These are phyloP conservation scores for Hypoxylon intermedium DNA, from an alignment of 495 filamentous ascomycete genomes.

Conservation along the genomic window DNA sequence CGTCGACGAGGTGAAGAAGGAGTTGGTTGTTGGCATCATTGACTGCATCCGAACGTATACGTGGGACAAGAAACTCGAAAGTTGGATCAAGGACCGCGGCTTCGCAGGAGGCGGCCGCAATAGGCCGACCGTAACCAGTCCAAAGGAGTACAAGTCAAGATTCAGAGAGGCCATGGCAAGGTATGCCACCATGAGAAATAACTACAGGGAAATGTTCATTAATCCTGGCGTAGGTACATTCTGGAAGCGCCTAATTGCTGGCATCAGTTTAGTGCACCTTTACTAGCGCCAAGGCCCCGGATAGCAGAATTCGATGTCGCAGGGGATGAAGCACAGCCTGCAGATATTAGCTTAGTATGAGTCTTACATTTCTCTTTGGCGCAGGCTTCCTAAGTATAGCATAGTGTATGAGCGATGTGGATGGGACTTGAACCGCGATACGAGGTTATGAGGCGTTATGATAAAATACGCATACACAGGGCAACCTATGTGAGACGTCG, in stretches of 20 bases:
- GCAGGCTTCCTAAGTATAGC: background rate
- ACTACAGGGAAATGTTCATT: background rate
- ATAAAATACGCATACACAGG: slow-evolving; percentile 8
- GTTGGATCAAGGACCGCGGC: slow-evolving; percentile 96
- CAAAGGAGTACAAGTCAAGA: slow-evolving; percentile 94
- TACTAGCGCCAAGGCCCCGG: slow-evolving; percentile 23
- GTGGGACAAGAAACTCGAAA: slow-evolving; percentile 99
- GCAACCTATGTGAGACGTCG: slow-evolving; percentile 21
- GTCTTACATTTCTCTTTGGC: background rate
- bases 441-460: slow-evolving; percentile 26
- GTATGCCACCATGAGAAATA: slow-evolving; percentile 65
- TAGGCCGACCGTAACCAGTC: slow-evolving; percentile 92
- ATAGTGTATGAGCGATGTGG: slow-evolving; percentile 20
- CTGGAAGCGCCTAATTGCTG: slow-evolving; percentile 59
- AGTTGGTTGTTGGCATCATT: slow-evolving; percentile 96
- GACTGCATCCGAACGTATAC: slow-evolving; percentile 99
- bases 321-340: slow-evolving; percentile 10
- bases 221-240: slow-evolving; percentile 50
- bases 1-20: slow-evolving; percentile 85
- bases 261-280: slow-evolving; percentile 49
- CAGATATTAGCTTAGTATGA: slow-evolving; percentile 12
- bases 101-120: slow-evolving; percentile 86
- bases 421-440: background rate
- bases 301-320: slow-evolving; percentile 11
- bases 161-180: slow-evolving; percentile 97